Evolutionary conservation across 2,329 filamentous ascomycete species (phyloP), one percentile per base, ranked within the genome.

Genomic region (Venturia aucupariae): DNA sequence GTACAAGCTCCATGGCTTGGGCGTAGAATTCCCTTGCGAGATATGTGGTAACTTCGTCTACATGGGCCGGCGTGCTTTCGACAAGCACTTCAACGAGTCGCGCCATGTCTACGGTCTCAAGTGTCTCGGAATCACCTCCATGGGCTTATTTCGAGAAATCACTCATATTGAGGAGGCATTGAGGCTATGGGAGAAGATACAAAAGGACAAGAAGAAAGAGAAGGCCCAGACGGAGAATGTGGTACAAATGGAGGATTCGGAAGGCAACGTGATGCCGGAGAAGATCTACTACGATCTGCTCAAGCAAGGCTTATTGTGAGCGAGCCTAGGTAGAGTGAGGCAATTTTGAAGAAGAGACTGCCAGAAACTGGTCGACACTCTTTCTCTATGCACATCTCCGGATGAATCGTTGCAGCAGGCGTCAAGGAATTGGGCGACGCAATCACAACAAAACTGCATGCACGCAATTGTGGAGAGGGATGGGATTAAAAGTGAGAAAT

Each of bases 21-120:
- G 94, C 10, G 92, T 96, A 15, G 94, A 99, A 71, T 96, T 97
- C 69, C 83, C 89, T 0, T 99, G 94, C 79, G 93, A 99, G 74
- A 90, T 99, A 65, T 99, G 94, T 73, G 94, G 94, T 64, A 97
- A 97, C 76, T 97, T 92, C 39, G 92, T 97, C n/a, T 97, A 97
- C 79, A 97, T 96, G 89, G 94, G 94, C 19, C 84, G 94, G 30
- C 86, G 94, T 61, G 92, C 92, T 0, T 99, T 97, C 71, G 94
- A 99, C 74, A 99, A 99, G 80, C 94, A 99, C 75, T 99, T 99
- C 78, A 95, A 92, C 69, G 94, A 99, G 75, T 87, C 90, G 10
- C 82, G 92, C 63, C 94, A 99, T 73, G 89, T 97, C 60, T 94
- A 96, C 73, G 94, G 94, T 0, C 79, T 99, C 69, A 94, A 95